phyloP scores from a whole-genome alignment of 2,329 filamentous ascomycete species.

The Claviceps sp. region DNA sequence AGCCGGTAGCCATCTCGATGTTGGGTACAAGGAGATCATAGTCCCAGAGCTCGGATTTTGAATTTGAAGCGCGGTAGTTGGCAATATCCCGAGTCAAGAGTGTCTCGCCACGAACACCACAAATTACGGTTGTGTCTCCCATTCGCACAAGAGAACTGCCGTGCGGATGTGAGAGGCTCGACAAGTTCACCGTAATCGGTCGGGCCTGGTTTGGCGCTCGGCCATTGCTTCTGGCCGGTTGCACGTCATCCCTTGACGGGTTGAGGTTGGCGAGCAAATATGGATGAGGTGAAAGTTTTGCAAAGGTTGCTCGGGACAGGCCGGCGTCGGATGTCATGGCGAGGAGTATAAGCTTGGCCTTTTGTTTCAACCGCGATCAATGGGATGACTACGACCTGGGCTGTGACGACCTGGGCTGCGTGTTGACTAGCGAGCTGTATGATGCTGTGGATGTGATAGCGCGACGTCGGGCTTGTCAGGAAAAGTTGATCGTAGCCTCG shows the following conservation, averaged over 20 bases:
- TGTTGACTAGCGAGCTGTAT: neutral
- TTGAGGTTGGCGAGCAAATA: conserved; percentile 84
- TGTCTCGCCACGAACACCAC: conserved; percentile 79
- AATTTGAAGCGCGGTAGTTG: conserved; percentile 39
- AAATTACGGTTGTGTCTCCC: conserved; percentile 89
- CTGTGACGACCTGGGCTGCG: neutral
- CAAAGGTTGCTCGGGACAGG: conserved; percentile 57
- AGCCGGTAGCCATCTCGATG: conserved; percentile 82
- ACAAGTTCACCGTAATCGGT: conserved; percentile 61
- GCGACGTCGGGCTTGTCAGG: neutral
- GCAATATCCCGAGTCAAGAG: conserved; percentile 63
- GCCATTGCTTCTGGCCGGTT: conserved; percentile 65
- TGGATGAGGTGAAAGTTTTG: conserved; percentile 76
- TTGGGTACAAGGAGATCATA: conserved; percentile 81
- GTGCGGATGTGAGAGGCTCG: conserved; percentile 76
- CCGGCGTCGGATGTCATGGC: conserved; percentile 22
- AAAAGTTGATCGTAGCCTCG: conserved; percentile 6
- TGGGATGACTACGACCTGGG: too few species aligned
- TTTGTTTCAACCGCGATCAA: too few species aligned
- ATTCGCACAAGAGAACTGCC: conserved; percentile 79
- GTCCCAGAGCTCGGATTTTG: conserved; percentile 37
- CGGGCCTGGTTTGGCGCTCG: conserved; percentile 59
- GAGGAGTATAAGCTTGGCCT: neutral
- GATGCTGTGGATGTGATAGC: neutral
- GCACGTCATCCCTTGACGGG: conserved; percentile 32